These are phyloP conservation scores for Colletotrichum melonis DNA, from an alignment of 2,329 filamentous ascomycete genomes.

Conservation along the genomic window DNA sequence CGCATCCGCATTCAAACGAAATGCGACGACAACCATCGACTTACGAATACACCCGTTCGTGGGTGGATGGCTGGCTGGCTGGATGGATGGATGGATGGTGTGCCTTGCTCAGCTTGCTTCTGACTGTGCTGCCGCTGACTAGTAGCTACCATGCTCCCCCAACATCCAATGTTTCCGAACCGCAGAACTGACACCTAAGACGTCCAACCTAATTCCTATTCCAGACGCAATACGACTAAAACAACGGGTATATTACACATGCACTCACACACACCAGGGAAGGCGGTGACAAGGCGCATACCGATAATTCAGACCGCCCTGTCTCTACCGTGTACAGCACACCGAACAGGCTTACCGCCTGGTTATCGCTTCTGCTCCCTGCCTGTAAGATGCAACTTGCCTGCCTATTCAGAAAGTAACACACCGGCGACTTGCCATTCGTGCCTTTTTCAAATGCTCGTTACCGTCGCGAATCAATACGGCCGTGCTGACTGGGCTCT, in stretches of 20 bases:
- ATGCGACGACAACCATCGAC: conserved; percentile 14
- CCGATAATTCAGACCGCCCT: conserved; percentile 16
- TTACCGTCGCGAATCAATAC: conserved; percentile 4
- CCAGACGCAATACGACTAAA: conserved; percentile 18
- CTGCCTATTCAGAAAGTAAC: not conserved
- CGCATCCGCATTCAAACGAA: conserved; percentile 1
- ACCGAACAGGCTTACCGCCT: conserved; percentile 6
- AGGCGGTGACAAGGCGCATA: conserved; percentile 29
- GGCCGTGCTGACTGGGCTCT: conserved; percentile 9
- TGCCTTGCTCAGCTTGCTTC: conserved; percentile 8
- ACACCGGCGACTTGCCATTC: not conserved
- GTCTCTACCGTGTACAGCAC: not conserved
- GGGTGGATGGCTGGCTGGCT: not conserved
- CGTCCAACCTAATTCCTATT: conserved; percentile 18
- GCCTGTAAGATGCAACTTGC: not conserved
- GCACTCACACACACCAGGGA: conserved; percentile 2
- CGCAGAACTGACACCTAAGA: conserved; percentile 14
- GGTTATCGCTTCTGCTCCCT: not conserved
- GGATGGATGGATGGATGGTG: not conserved
- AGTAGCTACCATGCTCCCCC: conserved; percentile 1
- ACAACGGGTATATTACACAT: conserved; percentile 9
- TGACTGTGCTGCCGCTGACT: conserved; percentile 17
- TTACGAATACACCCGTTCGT: conserved; percentile 5
- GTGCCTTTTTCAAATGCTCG: not conserved
- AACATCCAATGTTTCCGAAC: conserved; percentile 30